Evolutionary conservation across 306 rosid genomes (phyloP).

Genomic region (Carpinus viminea): DNA sequence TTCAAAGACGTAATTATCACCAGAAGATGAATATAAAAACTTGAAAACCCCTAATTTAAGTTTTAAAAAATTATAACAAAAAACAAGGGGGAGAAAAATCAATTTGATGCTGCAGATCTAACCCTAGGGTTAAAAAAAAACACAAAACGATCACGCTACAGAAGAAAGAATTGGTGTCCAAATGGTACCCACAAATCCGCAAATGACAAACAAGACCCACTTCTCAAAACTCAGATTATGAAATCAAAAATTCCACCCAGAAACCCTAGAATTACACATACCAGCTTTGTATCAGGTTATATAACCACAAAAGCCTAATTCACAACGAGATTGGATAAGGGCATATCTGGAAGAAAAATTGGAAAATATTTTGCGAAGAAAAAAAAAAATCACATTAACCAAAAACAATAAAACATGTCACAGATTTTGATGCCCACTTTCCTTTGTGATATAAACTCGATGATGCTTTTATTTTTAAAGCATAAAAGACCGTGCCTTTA

Average conservation of each 20-base stretch:
- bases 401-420: constrained; percentile 1
- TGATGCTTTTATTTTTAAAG: neutral
- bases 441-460: no score
- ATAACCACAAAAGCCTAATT: neutral
- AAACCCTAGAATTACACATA: neutral
- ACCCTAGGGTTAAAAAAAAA: constrained; percentile 9
- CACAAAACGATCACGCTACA: constrained; percentile 12
- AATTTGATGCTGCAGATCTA: constrained; percentile 41
- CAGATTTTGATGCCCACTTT: neutral
- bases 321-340: constrained; percentile 31
- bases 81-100: neutral
- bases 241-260: constrained; percentile 2
- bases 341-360: constrained; percentile 41
- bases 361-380: neutral
- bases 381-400: constrained; percentile 27
- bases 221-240: constrained; percentile 6
- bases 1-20: neutral
- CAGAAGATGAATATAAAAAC: neutral
- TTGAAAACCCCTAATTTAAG: constrained; percentile 19
- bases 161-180: constrained; percentile 3
- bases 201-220: constrained; percentile 33
- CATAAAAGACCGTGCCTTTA: constrained; percentile 15
- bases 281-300: neutral
- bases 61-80: neutral
- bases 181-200: constrained; percentile 25